Evolutionary conservation across 768 basidiomycete genomes (phyloP), one percentile per base, ranked within the genome.

Genomic region (Lactarius evosmus): DNA sequence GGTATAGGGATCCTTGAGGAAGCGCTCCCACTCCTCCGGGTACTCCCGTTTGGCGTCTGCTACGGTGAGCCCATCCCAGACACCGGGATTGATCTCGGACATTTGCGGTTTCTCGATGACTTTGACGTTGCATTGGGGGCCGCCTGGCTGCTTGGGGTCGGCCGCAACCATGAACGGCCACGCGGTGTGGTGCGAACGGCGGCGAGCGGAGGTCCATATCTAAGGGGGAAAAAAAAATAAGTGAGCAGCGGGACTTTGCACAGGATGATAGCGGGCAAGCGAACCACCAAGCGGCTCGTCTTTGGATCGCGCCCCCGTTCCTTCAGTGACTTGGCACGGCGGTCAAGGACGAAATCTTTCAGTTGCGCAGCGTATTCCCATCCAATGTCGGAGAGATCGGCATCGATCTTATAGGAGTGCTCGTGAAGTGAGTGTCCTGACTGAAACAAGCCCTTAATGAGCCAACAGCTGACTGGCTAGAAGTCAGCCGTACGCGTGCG

Each of bases 391-490:
- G 95, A 97, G 11, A 99, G 83, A 74, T 98, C 96, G 1, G 95
- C 94, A 72, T 99, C 97, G 40, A 97, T 95, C 77, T 95, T 96
- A 81, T 95, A 98, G 6, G 96, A 98, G 73, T 98, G 97, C 73
- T 99, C 97, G 69, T 98, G 95, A 62, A 98, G 80, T 14, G 94
- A 96, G 81, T 95, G 95, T n/a, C 97, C 97, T 19, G 95, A 96
- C 95, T 97, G 69, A 46, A 7, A 17, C 14, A 30, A 27, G 19
- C 30, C 6, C 8, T 29, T 27, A 62, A n/a, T 44, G 53, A 56
- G 14, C n/a, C 32, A 29, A 33, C 22, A 17, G n/a, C 46, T 32
- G 44, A 62, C 40, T 49, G 56, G 52, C 25, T 44, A 60, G 58
- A 22, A 41, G 8, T 74, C 91, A 36, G 8, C 74, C 91, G 65